Evolutionary conservation across 129 eudicot species (phyloP).

Genomic region (Escallonia rubra): DNA sequence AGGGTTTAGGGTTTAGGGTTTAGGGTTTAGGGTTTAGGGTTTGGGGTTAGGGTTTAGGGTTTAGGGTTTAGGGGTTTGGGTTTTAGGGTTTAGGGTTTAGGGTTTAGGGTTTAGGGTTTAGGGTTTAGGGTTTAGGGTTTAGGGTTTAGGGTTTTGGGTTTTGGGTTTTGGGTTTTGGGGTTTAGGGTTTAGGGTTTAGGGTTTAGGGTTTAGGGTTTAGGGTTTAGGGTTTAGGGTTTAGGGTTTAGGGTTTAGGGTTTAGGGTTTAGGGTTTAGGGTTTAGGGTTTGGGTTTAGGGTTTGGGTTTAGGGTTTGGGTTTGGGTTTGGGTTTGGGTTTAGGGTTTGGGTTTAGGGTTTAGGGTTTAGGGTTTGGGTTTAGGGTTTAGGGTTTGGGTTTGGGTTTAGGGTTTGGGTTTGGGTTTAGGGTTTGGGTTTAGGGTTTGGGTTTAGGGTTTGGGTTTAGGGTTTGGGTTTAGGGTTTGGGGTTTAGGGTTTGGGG

Average conservation of each 20-base stretch:
- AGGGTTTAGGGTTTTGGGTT: no score
- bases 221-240: constrained; percentile 14
- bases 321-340: constrained; percentile 21
- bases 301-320: constrained; percentile 27
- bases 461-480: constrained; percentile 27
- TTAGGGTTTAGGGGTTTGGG: constrained; percentile 18
- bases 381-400: no score
- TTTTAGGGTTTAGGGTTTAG: constrained; percentile 10
- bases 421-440: constrained; percentile 18
- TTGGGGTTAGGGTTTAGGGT: no score
- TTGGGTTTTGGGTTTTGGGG: constrained; percentile 30
- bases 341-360: constrained; percentile 21
- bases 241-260: constrained; percentile 12
- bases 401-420: constrained; percentile 30
- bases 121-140: constrained; percentile 2
- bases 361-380: no score
- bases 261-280: constrained; percentile 19
- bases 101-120: constrained; percentile 15
- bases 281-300: constrained; percentile 33
- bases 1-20: constrained; percentile 12
- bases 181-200: constrained; percentile 25
- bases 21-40: constrained; percentile 20
- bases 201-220: constrained; percentile 17
- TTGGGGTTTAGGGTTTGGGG: constrained; percentile 25
- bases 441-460: constrained; percentile 24